These are phyloP conservation scores for Neonectria punicea DNA, from an alignment of 2,329 filamentous ascomycete species.

Conservation along the genomic window DNA sequence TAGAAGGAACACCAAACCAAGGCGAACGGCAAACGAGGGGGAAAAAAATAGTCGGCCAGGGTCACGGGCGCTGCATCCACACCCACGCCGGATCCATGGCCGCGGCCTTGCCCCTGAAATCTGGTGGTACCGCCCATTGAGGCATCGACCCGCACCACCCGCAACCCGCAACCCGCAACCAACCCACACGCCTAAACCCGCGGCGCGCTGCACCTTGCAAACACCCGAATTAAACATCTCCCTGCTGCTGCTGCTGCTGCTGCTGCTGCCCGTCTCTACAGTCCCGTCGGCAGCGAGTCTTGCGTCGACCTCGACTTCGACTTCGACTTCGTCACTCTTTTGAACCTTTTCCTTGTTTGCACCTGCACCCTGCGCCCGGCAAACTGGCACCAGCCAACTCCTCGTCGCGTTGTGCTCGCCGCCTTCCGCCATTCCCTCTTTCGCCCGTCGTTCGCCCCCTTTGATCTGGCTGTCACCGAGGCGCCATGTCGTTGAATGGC, in stretches of 20 bases:
- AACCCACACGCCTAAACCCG: slow-evolving; percentile 9
- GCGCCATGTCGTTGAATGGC: slow-evolving; percentile 92
- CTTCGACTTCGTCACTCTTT: slow-evolving; percentile 21
- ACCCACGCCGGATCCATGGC: not conserved
- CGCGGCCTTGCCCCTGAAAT: slow-evolving; percentile 25
- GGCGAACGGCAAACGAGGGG: not conserved
- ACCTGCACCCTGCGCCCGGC: not conserved
- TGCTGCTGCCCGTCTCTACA: slow-evolving; percentile 20
- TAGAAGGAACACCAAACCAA: not conserved
- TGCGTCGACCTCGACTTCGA: slow-evolving; percentile 20
- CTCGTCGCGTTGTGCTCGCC: not conserved
- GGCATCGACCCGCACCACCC: slow-evolving; percentile 23
- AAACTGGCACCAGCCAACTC: not conserved
- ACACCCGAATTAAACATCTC: slow-evolving; percentile 24
- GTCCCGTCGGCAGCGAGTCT: slow-evolving; percentile 23
- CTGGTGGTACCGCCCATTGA: slow-evolving; percentile 21
- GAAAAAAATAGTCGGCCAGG: too few species aligned
- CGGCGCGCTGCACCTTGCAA: slow-evolving; percentile 1
- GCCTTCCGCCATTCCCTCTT: slow-evolving; percentile 1
- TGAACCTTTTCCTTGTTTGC: slow-evolving; percentile 1
- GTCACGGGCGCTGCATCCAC: not conserved
- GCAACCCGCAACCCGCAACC: not conserved
- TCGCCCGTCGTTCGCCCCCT: slow-evolving; percentile 10
- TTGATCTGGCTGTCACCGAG: slow-evolving; percentile 31
- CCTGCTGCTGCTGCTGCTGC: slow-evolving; percentile 27